Percentiles rank a stretch among this genome's conserved stretches.
Evolutionary conservation across 1,139 yeast genomes (phyloP).

Genomic region (Diutina ranongensis): DNA sequence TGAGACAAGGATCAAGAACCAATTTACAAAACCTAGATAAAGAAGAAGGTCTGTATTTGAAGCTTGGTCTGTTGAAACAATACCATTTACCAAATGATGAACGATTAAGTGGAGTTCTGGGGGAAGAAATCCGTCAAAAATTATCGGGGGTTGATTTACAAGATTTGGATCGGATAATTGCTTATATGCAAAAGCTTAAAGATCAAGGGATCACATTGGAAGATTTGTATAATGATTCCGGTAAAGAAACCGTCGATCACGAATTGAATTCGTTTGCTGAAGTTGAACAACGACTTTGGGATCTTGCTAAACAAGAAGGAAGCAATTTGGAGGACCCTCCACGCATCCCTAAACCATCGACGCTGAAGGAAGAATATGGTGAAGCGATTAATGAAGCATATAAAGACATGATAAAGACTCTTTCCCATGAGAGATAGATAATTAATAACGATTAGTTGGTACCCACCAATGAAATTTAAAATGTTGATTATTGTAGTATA

Average conservation of each 20-base stretch:
- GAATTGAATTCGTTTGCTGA: not conserved
- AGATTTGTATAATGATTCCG: conserved; percentile 28
- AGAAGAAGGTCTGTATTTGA: conserved; percentile 33
- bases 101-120: conserved; percentile 23
- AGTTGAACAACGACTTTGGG: not conserved
- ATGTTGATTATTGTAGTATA: too few species aligned
- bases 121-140: conserved; percentile 42
- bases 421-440: conserved; percentile 9
- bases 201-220: conserved; percentile 40
- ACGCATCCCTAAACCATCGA: too few species aligned
- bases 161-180: conserved; percentile 43
- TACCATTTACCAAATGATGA: conserved; percentile 7
- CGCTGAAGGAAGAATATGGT: conserved; percentile 8
- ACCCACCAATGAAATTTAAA: too few species aligned
- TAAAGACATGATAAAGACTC: conserved; percentile 36
- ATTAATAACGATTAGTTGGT: too few species aligned
- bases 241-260: not conserved
- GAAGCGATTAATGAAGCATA: conserved; percentile 35
- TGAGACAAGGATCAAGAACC: not conserved
- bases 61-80: conserved; percentile 16
- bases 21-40: conserved; percentile 15
- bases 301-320: conserved; percentile 7
- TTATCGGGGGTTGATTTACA: conserved; percentile 32
- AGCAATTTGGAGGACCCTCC: too few species aligned
- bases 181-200: conserved; percentile 37